phyloP scores from a whole-genome alignment of 1,284 basidiomycete species.

The Ustilago vetiveriae region DNA sequence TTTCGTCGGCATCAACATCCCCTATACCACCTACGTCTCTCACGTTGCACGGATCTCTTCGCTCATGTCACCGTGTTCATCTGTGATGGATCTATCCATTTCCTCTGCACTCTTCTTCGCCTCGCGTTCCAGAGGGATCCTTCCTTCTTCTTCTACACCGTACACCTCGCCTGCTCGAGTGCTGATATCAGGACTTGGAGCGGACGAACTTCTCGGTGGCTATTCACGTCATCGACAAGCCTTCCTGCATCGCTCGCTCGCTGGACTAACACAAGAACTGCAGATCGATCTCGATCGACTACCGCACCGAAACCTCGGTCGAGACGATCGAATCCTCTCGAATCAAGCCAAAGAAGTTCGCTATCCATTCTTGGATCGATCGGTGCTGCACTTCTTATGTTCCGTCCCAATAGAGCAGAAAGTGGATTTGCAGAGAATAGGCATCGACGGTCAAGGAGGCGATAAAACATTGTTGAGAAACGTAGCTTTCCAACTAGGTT shows the following conservation, averaged over 20 bases:
- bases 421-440: constrained; percentile 70
- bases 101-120: constrained; percentile 93
- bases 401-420: constrained; percentile 81
- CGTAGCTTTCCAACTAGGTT: constrained; percentile 35
- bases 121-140: constrained; percentile 72
- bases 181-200: constrained; percentile 88
- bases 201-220: constrained; percentile 93
- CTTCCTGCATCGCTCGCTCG: constrained; percentile 68
- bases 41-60: constrained; percentile 9
- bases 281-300: constrained; percentile 92
- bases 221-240: constrained; percentile 88
- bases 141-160: not conserved
- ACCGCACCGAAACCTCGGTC: constrained; percentile 86
- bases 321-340: constrained; percentile 91
- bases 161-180: constrained; percentile 83
- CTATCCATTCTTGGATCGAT: constrained; percentile 58
- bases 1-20: constrained; percentile 88
- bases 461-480: constrained; percentile 85
- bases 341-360: constrained; percentile 84
- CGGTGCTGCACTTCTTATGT: constrained; percentile 70
- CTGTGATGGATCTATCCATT: constrained; percentile 75
- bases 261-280: constrained; percentile 81
- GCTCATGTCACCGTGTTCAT: constrained; percentile 51
- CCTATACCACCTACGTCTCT: constrained; percentile 74
- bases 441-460: constrained; percentile 71